Evolutionary conservation across 2,329 filamentous ascomycete genomes (phyloP).

Genomic region (Fusarium sp.): DNA sequence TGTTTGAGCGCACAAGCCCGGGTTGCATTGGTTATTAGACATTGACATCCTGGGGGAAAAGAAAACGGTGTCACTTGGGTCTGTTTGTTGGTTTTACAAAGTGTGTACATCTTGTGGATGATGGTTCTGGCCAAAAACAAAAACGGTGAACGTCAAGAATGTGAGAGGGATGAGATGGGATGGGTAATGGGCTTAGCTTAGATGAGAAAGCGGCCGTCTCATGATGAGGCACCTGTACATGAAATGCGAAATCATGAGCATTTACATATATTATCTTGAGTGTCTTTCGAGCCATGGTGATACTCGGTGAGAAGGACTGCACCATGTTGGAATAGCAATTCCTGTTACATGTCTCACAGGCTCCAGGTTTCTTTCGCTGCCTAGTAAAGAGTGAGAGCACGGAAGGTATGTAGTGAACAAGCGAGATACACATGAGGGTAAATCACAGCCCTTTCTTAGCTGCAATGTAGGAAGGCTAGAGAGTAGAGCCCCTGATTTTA

Average conservation of each 20-base stretch:
- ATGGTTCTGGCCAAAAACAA: constrained; percentile 7
- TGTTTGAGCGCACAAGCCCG: not conserved
- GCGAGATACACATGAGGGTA: not conserved
- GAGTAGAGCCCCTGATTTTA: constrained; percentile 15
- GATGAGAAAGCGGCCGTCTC: constrained; percentile 9
- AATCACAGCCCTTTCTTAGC: not conserved
- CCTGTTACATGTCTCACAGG: no score
- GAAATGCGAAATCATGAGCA: constrained; percentile 19
- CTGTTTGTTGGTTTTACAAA: constrained; percentile 11
- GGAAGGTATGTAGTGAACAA: not conserved
- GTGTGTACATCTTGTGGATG: constrained; percentile 19
- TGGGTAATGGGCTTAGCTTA: constrained; percentile 14
- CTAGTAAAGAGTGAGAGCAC: not conserved
- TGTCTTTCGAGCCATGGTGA: not conserved
- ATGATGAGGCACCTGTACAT: constrained; percentile 28
- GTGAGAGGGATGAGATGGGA: not conserved
- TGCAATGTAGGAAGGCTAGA: constrained; percentile 9
- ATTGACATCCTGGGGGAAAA: constrained; percentile 7
- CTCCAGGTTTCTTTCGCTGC: no score
- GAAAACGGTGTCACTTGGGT: constrained; percentile 1
- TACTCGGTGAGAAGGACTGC: no score
- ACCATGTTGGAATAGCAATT: no score
- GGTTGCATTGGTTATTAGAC: constrained; percentile 27
- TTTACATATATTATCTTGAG: not conserved
- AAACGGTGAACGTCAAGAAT: constrained; percentile 19